phyloP scores from a whole-genome alignment of 768 basidiomycete genomes.

The Tricholoma saponaceum region DNA sequence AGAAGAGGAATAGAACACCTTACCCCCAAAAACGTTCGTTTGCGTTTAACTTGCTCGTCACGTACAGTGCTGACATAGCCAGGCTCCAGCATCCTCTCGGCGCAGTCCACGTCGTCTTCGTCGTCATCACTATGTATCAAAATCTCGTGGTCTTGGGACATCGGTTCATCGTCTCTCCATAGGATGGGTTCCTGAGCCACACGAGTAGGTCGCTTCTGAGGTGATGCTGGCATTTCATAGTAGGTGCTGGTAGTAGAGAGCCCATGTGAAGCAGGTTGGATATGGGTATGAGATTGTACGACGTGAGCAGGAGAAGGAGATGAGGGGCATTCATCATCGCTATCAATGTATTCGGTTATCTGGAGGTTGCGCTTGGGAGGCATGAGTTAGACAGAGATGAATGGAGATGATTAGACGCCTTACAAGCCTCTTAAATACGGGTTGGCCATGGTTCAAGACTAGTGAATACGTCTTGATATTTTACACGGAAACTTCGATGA shows the following conservation, averaged over 20 bases:
- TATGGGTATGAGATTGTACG: no score
- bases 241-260: background rate
- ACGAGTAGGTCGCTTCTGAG: background rate
- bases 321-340: background rate
- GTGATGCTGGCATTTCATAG: background rate
- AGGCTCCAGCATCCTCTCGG: conserved; percentile 1
- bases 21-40: no score
- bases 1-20: no score
- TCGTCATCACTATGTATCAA: no score
- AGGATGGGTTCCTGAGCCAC: no score
- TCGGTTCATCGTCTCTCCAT: background rate
- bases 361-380: background rate
- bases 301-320: background rate
- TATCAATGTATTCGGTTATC: background rate
- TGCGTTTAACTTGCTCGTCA: no score
- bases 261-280: no score
- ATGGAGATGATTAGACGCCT: background rate
- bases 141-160: background rate
- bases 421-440: background rate
- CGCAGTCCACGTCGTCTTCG: background rate
- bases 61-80: no score
- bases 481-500: background rate
- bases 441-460: background rate
- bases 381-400: background rate
- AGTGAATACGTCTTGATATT: background rate